A percentile compares a stretch with the other conserved stretches of the same genome.
phyloP scores from a whole-genome alignment of 164 flowering plant genomes.

The Pachysandra terminalis region DNA sequence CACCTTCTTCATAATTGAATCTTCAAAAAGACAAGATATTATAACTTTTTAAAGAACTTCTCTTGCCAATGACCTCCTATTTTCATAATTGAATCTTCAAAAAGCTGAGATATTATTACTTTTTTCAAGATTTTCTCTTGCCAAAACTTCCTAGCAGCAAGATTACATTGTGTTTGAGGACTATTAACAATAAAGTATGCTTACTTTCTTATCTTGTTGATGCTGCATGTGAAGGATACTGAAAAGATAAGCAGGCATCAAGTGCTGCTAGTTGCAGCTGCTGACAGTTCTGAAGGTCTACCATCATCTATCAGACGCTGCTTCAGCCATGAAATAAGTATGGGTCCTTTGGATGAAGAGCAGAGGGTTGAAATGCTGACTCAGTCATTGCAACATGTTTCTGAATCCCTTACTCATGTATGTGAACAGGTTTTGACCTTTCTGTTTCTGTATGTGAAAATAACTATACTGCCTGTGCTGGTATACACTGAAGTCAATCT shows the following conservation, averaged over 20 bases:
- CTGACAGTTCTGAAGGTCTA: constrained; percentile 75
- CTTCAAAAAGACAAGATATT: neutral
- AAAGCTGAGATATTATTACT: neutral
- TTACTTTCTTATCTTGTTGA: constrained; percentile 8
- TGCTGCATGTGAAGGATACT: constrained; percentile 35
- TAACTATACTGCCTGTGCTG: neutral
- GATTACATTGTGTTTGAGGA: neutral
- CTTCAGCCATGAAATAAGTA: constrained; percentile 86
- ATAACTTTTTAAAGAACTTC: neutral
- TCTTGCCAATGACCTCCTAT: neutral
- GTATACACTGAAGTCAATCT: neutral
- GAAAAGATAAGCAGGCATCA: constrained; percentile 33
- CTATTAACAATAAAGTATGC: neutral
- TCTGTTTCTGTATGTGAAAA: neutral
- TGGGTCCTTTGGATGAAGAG: constrained; percentile 75
- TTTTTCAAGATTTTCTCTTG: neutral
- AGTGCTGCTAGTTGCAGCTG: constrained; percentile 72
- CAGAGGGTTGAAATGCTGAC: constrained; percentile 74
- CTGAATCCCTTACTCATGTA: constrained; percentile 51
- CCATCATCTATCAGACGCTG: constrained; percentile 81
- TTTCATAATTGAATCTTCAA: neutral
- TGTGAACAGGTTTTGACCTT: constrained; percentile 11
- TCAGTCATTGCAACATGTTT: constrained; percentile 47
- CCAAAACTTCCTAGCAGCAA: neutral
- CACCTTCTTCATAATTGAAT: no score